Conservation (phyloP, 2,329 filamentous ascomycete genomes). For the Epichloe coenophiala region DNA sequence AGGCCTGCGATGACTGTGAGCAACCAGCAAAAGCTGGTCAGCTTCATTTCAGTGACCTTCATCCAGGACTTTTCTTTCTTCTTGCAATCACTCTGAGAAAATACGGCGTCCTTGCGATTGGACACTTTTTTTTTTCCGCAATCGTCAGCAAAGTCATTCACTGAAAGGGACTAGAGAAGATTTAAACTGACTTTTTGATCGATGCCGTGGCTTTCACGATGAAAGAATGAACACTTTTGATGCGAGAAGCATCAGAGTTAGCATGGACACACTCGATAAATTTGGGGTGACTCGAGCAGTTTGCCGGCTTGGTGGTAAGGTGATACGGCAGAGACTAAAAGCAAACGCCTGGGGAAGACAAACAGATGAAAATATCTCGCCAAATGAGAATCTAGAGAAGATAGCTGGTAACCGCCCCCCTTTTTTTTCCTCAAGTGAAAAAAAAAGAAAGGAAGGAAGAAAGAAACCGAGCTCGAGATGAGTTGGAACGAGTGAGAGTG, state of each 20-base stretch:
- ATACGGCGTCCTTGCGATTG: background rate
- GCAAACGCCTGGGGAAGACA: constrained; percentile 1
- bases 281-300: background rate
- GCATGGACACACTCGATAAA: background rate
- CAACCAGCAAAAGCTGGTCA: constrained; percentile 4
- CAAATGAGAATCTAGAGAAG: background rate
- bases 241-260: background rate
- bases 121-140: constrained; percentile 2
- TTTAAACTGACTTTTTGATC: background rate
- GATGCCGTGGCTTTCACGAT: background rate
- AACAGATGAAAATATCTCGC: background rate
- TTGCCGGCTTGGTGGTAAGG: constrained; percentile 1
- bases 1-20: background rate
- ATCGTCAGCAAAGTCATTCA: background rate
- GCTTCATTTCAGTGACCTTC: background rate
- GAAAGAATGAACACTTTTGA: background rate
- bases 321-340: background rate
- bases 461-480: background rate
- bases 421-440: background rate
- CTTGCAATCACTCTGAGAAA: background rate
- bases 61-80: constrained; percentile 1
- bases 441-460: background rate
- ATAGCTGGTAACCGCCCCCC: background rate
- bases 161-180: background rate
- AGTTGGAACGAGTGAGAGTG: background rate